A percentile compares a stretch with the other conserved stretches of the same genome.
These are phyloP conservation scores for Spergularia marina DNA, from an alignment of 148 eudicot genomes.

Conservation along the genomic window DNA sequence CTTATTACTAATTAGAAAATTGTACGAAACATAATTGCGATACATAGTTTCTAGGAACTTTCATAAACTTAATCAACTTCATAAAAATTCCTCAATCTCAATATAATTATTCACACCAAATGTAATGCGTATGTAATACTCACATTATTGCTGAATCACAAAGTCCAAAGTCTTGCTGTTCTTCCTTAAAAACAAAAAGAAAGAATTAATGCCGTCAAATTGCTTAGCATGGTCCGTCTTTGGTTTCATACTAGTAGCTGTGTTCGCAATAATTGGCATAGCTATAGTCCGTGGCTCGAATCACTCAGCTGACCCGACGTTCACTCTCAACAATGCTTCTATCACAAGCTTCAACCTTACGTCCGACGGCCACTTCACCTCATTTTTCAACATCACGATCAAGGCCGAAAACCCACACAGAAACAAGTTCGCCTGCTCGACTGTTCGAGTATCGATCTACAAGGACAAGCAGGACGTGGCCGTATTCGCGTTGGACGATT, in stretches of 20 bases:
- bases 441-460: conserved; percentile 8
- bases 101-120: no score
- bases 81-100: no score
- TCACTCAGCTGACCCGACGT: conserved; percentile 22
- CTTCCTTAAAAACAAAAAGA: no score
- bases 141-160: no score
- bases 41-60: no score
- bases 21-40: no score
- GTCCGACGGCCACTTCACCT: conserved; percentile 25
- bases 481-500: background rate
- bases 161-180: no score
- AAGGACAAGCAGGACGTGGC: conserved; percentile 20
- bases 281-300: background rate
- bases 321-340: conserved; percentile 18
- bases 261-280: background rate
- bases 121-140: no score
- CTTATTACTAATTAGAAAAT: no score
- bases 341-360: conserved; percentile 31
- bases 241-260: background rate
- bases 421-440: conserved; percentile 5
- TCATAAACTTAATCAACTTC: no score
- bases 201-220: background rate
- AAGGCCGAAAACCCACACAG: conserved; percentile 22
- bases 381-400: conserved; percentile 24
- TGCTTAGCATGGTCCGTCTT: no score